phyloP scores from a whole-genome alignment of 495 filamentous ascomycete species.

The Astrothelium subdiscretum region DNA sequence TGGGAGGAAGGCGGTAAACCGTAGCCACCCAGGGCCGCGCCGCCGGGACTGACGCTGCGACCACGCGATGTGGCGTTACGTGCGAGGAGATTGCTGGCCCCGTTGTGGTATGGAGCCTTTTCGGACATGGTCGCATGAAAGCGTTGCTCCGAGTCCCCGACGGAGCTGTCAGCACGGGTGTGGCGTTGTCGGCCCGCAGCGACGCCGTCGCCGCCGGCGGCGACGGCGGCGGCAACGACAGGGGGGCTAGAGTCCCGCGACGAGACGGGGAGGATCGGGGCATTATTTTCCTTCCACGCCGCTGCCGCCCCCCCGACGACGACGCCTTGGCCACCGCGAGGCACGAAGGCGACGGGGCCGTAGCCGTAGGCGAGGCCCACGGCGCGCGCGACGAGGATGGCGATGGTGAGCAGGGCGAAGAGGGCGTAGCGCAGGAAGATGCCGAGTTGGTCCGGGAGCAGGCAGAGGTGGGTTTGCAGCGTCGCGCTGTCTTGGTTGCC shows the following conservation, averaged over 20 bases:
- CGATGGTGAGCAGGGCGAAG: conserved; percentile 48
- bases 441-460: conserved; percentile 75
- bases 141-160: conserved; percentile 11
- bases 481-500: conserved; percentile 38
- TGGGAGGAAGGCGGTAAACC: not conserved
- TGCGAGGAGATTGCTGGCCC: conserved; percentile 8
- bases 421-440: conserved; percentile 69
- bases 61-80: conserved; percentile 15
- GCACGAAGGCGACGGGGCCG: not conserved
- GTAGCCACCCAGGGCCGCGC: not conserved
- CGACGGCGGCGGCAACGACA: no score
- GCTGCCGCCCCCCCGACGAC: no score
- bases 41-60: conserved; percentile 15
- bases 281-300: no score
- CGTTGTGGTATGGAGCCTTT: not conserved
- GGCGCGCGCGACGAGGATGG: conserved; percentile 49
- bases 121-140: not conserved
- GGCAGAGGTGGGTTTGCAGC: conserved; percentile 77
- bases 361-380: conserved; percentile 28
- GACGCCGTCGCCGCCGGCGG: no score
- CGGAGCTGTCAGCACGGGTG: not conserved
- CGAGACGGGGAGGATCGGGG: not conserved
- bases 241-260: not conserved
- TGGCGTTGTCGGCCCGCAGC: not conserved
- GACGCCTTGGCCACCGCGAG: not conserved